These are phyloP conservation scores for Candida nanaspora DNA, from an alignment of 805 yeast genomes.

Conservation along the genomic window DNA sequence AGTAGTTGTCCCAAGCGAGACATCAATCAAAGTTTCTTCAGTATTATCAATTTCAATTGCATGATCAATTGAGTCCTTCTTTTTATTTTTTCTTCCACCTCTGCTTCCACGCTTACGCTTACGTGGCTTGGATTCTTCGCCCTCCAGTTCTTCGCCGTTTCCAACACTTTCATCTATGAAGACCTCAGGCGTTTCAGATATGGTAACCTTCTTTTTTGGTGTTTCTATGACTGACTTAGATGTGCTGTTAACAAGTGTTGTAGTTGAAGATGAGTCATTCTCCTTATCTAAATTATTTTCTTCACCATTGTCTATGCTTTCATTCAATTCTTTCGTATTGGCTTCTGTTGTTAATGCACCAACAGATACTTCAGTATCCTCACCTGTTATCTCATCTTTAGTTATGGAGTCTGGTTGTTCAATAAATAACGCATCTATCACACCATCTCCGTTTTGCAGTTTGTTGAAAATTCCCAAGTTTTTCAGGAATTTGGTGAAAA, in stretches of 20 bases:
- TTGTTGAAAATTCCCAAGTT: conserved; percentile 25
- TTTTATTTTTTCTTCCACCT: conserved; percentile 65
- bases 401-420: conserved; percentile 15
- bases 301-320: too few species aligned
- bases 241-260: background rate
- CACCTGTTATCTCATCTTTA: background rate
- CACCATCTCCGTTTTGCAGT: conserved; percentile 26
- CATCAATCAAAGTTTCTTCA: background rate
- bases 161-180: conserved; percentile 15
- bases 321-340: too few species aligned
- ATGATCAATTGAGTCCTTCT: conserved; percentile 18
- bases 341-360: too few species aligned
- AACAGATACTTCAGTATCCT: too few species aligned
- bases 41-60: conserved; percentile 1
- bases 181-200: conserved; percentile 7
- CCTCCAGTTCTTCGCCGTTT: conserved; percentile 16
- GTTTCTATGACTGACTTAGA: background rate
- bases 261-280: background rate
- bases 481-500: conserved; percentile 22
- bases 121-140: conserved; percentile 22
- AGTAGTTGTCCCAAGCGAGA: conserved; percentile 1
- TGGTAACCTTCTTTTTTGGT: conserved; percentile 8
- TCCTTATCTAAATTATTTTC: background rate
- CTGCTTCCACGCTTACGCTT: conserved; percentile 79
- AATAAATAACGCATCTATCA: conserved; percentile 23